Conservation (phyloP, 2,329 filamentous ascomycete genomes). For the Fusarium sp. region DNA sequence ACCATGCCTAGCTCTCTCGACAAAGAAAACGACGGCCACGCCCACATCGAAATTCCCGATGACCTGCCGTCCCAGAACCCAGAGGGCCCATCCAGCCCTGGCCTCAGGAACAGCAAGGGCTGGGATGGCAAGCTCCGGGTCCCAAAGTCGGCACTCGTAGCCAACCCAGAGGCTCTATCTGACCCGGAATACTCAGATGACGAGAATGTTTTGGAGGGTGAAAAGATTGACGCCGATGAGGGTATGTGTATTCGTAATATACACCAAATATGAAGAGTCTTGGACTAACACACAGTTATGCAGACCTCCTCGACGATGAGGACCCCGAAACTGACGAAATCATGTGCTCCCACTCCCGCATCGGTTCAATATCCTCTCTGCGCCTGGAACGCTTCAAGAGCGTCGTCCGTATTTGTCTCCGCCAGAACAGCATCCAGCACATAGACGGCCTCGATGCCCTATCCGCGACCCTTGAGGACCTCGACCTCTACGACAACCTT, state of each 20-base stretch:
- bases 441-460: slow-evolving; percentile 79
- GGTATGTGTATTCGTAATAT: slow-evolving; percentile 58
- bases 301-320: slow-evolving; percentile 71
- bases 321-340: slow-evolving; percentile 77
- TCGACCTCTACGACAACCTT: slow-evolving; percentile 97
- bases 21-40: slow-evolving; percentile 52
- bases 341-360: slow-evolving; percentile 87
- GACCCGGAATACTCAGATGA: slow-evolving; percentile 87
- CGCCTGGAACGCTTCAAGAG: slow-evolving; percentile 85
- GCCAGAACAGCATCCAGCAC: slow-evolving; percentile 87
- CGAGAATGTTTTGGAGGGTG: slow-evolving; percentile 73
- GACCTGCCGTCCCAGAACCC: slow-evolving; percentile 53
- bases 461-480: slow-evolving; percentile 76
- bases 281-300: slow-evolving; percentile 27
- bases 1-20: slow-evolving; percentile 56
- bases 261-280: not conserved
- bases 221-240: slow-evolving; percentile 84
- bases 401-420: slow-evolving; percentile 82
- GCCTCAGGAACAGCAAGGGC: slow-evolving; percentile 70
- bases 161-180: slow-evolving; percentile 83
- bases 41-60: slow-evolving; percentile 63
- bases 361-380: slow-evolving; percentile 80
- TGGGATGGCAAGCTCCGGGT: slow-evolving; percentile 88
- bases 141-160: slow-evolving; percentile 68
- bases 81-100: slow-evolving; percentile 59